Evolutionary conservation across 164 flowering plant genomes (phyloP).

Genomic region (Tinospora cordifolia): DNA sequence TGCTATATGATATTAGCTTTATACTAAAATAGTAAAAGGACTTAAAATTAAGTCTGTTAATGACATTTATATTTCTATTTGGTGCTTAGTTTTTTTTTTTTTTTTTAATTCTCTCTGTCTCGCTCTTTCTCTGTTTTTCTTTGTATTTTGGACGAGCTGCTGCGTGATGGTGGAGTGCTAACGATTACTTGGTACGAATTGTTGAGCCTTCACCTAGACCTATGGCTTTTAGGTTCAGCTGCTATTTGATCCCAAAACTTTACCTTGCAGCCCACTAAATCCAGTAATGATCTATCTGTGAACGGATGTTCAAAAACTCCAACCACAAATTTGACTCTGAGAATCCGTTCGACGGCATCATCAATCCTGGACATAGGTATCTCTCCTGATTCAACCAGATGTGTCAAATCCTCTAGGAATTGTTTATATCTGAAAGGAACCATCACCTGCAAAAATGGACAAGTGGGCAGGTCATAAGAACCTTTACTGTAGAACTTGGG

Average conservation of each 20-base stretch:
- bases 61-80: too few species aligned
- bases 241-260: conserved; percentile 6
- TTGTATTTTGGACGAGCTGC: too few species aligned
- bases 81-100: too few species aligned
- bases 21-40: too few species aligned
- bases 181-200: too few species aligned
- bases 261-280: conserved; percentile 76
- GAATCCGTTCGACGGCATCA: conserved; percentile 81
- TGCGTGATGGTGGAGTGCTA: too few species aligned
- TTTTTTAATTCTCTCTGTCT: too few species aligned
- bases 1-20: too few species aligned
- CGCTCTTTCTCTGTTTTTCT: too few species aligned
- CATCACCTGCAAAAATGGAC: conserved; percentile 61
- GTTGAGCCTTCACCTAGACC: too few species aligned
- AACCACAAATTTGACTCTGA: conserved; percentile 71
- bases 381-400: conserved; percentile 61
- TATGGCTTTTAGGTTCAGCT: too few species aligned
- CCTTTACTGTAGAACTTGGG: not conserved
- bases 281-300: conserved; percentile 59
- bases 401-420: conserved; percentile 46
- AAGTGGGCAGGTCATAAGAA: not conserved
- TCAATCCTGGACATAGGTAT: conserved; percentile 61
- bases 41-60: too few species aligned
- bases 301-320: conserved; percentile 76
- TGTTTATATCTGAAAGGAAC: conserved; percentile 52